These are phyloP conservation scores for Ensete glaucum DNA, from an alignment of 176 grass and related monocot species.

Conservation along the genomic window DNA sequence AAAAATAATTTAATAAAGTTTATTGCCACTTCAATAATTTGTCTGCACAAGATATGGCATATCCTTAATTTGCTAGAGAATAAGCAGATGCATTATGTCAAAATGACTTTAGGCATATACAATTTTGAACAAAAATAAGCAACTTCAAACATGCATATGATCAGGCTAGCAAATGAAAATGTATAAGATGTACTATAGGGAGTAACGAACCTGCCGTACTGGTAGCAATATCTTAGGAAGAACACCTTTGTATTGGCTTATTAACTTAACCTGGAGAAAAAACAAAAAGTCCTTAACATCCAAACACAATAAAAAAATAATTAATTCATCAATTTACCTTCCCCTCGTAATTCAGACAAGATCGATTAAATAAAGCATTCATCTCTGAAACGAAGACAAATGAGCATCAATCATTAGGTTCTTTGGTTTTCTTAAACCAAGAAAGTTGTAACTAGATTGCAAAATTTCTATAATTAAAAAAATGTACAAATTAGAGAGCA, in stretches of 20 bases:
- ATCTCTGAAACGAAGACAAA: slow-evolving; percentile 50
- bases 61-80: no score
- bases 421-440: not conserved
- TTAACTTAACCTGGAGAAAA: slow-evolving; percentile 45
- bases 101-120: no score
- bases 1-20: not conserved
- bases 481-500: slow-evolving; percentile 4
- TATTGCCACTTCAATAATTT: no score
- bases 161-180: not conserved
- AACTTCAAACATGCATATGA: not conserved
- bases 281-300: slow-evolving; percentile 16
- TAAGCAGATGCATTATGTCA: no score
- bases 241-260: slow-evolving; percentile 56
- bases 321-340: slow-evolving; percentile 48
- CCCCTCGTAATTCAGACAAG: slow-evolving; percentile 58
- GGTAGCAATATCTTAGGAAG: slow-evolving; percentile 76
- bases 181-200: not conserved
- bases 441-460: not conserved
- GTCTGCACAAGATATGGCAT: no score
- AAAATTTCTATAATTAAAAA: not conserved
- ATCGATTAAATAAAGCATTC: slow-evolving; percentile 75
- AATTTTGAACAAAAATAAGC: not conserved
- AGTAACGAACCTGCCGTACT: slow-evolving; percentile 45
- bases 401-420: slow-evolving; percentile 14
- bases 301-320: slow-evolving; percentile 19